Conservation (phyloP, 2,329 filamentous ascomycete species). For the Fusarium protoensiforme region DNA sequence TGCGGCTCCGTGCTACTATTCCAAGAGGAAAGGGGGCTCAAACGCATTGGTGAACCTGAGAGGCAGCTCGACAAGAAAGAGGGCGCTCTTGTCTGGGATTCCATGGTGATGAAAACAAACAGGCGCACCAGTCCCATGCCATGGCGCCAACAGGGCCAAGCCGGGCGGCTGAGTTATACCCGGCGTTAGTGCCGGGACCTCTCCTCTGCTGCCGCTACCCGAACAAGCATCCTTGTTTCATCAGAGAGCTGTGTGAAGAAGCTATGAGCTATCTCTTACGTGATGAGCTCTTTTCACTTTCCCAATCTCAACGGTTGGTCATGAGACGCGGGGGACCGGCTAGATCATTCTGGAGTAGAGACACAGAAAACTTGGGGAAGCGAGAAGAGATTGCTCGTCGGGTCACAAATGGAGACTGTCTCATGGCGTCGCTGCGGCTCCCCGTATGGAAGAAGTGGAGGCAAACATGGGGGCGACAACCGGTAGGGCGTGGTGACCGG, state of each 20-base stretch:
- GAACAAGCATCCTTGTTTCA: background rate
- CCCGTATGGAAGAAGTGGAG: background rate
- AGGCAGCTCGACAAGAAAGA: background rate
- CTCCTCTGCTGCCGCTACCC: background rate
- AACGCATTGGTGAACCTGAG: background rate
- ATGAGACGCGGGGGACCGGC: slow-evolving; percentile 6
- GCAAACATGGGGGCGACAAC: background rate
- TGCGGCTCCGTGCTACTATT: background rate
- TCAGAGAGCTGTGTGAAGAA: background rate
- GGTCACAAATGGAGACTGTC: background rate
- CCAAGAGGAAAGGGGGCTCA: background rate
- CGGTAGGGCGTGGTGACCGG: background rate
- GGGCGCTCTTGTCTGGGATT: background rate
- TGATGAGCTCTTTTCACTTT: background rate
- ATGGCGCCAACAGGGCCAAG: background rate
- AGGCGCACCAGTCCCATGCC: background rate
- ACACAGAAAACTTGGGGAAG: slow-evolving; percentile 21
- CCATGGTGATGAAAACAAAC: background rate
- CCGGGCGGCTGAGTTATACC: background rate
- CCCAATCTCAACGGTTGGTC: background rate
- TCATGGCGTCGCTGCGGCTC: background rate
- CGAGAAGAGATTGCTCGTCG: background rate
- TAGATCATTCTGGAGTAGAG: slow-evolving; percentile 19
- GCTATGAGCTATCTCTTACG: background rate
- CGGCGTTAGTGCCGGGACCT: background rate